Percentiles rank a stretch among this genome's conserved stretches.
phyloP scores from a whole-genome alignment of 352 stramenopile species.

The Blastocystis sp. region DNA sequence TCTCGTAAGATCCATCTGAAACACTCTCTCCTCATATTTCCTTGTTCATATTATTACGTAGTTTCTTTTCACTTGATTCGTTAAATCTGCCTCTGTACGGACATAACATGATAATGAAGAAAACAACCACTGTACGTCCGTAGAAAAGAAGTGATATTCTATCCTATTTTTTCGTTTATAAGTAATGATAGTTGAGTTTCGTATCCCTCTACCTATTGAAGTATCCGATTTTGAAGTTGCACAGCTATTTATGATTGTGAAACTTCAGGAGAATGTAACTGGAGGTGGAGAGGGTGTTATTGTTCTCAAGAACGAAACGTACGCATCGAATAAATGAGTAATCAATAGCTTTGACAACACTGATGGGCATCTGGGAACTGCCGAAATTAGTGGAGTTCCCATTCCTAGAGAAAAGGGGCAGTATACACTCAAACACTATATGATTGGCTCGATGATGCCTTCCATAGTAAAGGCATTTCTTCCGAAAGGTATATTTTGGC shows the following conservation, averaged over 20 bases:
- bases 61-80: no score
- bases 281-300: conserved; percentile 46
- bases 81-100: no score
- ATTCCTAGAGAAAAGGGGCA: conserved; percentile 37
- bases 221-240: conserved; percentile 54
- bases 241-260: conserved; percentile 42
- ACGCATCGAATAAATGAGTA: not conserved
- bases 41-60: no score
- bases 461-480: not conserved
- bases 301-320: conserved; percentile 57
- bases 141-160: not conserved
- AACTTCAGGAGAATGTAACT: conserved; percentile 39
- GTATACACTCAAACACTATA: conserved; percentile 60
- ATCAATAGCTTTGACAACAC: conserved; percentile 49
- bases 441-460: conserved; percentile 40
- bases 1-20: no score
- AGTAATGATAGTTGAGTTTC: conserved; percentile 54
- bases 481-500: not conserved
- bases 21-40: no score
- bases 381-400: not conserved
- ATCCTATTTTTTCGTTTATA: not conserved
- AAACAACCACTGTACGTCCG: not conserved
- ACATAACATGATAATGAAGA: no score
- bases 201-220: conserved; percentile 42
- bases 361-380: conserved; percentile 37